A percentile compares a stretch with the other conserved stretches of the same genome.
phyloP scores from a whole-genome alignment of 148 eudicot genomes.

The Rhododendron griersonianum region DNA sequence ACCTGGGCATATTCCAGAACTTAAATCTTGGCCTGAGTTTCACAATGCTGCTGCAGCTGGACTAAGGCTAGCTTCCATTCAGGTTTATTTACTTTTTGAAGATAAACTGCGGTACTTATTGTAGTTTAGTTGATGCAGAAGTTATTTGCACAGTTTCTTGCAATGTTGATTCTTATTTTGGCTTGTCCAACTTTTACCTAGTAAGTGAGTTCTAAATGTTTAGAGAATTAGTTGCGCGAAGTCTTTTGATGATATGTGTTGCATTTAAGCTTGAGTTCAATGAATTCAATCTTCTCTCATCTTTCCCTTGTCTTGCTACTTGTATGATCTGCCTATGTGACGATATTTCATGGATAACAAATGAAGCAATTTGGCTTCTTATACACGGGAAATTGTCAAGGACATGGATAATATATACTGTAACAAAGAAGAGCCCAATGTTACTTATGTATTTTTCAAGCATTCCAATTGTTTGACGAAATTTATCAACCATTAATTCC shows the following conservation, averaged over 20 bases:
- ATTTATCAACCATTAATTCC: too few relatives aligned
- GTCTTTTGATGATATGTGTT: not conserved
- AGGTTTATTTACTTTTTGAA: constrained; percentile 37
- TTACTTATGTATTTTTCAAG: too few relatives aligned
- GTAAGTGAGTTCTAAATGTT: not conserved
- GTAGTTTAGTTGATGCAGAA: not conserved
- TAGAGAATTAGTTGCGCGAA: not conserved
- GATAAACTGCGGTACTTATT: not conserved
- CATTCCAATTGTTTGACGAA: too few relatives aligned
- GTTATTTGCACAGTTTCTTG: not conserved
- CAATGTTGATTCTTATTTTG: not conserved
- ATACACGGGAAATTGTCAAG: constrained; percentile 77
- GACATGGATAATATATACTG: constrained; percentile 88
- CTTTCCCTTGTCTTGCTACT: not conserved
- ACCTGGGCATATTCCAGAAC: constrained; percentile 89
- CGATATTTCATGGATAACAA: not conserved
- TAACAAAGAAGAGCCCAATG: constrained; percentile 76
- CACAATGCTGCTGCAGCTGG: constrained; percentile 99
- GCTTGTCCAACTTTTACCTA: not conserved
- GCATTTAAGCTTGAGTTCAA: not conserved
- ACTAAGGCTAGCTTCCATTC: constrained; percentile 67
- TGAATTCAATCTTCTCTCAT: constrained; percentile 4
- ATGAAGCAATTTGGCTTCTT: not conserved
- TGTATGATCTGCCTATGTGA: constrained; percentile 2
- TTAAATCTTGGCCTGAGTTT: constrained; percentile 95